phyloP scores from a whole-genome alignment of 495 filamentous ascomycete genomes.

The Penicillium nucicola region DNA sequence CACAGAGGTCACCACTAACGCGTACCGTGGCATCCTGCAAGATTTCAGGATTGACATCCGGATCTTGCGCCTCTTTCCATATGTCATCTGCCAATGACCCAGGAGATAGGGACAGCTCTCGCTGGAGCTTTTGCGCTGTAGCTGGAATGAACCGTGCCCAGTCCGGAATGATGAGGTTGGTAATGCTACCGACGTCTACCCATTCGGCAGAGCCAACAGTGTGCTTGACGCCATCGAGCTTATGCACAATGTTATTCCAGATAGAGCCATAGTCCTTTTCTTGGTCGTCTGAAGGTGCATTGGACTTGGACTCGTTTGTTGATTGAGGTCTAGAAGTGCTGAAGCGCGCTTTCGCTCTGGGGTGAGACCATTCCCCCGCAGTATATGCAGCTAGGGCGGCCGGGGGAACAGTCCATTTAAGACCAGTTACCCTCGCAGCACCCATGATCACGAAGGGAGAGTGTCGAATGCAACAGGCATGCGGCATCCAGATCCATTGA shows the following conservation, averaged over 20 bases:
- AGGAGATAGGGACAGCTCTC: constrained; percentile 79
- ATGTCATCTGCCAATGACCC: constrained; percentile 89
- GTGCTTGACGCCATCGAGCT: constrained; percentile 50
- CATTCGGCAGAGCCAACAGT: constrained; percentile 58
- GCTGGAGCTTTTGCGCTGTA: constrained; percentile 78
- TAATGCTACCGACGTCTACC: constrained; percentile 60
- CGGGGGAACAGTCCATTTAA: constrained; percentile 40
- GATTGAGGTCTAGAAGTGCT: constrained; percentile 17
- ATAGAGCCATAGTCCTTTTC: constrained; percentile 33
- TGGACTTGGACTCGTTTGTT: constrained; percentile 9
- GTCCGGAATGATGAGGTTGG: constrained; percentile 69
- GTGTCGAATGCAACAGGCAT: constrained; percentile 58
- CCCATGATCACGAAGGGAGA: constrained; percentile 37
- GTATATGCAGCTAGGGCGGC: constrained; percentile 34
- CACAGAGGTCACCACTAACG: constrained; percentile 76
- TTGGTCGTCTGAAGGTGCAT: background rate
- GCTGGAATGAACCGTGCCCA: constrained; percentile 77
- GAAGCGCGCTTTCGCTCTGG: constrained; percentile 21
- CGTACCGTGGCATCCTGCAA: constrained; percentile 73
- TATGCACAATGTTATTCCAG: constrained; percentile 58
- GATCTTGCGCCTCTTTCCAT: constrained; percentile 85
- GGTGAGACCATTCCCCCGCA: constrained; percentile 24
- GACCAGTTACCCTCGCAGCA: constrained; percentile 26
- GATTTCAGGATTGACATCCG: constrained; percentile 82
- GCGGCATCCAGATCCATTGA: constrained; percentile 23